Evolutionary conservation across 2,329 filamentous ascomycete genomes (phyloP).

Genomic region (Mycosphaerella arachidis): DNA sequence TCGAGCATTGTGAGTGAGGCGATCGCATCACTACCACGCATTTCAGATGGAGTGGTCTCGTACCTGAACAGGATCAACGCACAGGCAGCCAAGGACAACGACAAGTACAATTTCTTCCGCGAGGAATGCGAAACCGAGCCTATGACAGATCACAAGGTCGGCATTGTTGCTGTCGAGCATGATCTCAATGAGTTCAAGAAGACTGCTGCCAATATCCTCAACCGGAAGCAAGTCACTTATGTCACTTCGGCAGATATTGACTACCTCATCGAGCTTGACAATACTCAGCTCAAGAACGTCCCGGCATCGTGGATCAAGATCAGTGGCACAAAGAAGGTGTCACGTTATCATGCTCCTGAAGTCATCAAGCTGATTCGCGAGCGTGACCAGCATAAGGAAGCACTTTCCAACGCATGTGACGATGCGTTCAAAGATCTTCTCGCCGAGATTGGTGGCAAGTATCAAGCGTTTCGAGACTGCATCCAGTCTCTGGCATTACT

Average conservation of each 20-base stretch:
- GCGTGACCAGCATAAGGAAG: conserved; percentile 91
- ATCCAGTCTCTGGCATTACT: conserved; percentile 80
- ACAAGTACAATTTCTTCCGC: conserved; percentile 92
- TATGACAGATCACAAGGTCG: conserved; percentile 85
- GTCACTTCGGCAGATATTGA: conserved; percentile 85
- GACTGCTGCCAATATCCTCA: conserved; percentile 66
- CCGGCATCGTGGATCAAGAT: conserved; percentile 95
- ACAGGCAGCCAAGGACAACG: conserved; percentile 74
- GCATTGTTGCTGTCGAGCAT: conserved; percentile 86
- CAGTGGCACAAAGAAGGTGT: conserved; percentile 86
- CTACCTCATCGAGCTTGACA: conserved; percentile 88
- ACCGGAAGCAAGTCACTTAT: conserved; percentile 69
- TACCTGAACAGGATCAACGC: conserved; percentile 83
- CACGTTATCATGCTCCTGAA: conserved; percentile 90
- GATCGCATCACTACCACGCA: conserved; percentile 69
- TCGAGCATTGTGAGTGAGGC: conserved; percentile 67
- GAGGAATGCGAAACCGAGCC: conserved; percentile 83
- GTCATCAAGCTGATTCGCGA: conserved; percentile 78
- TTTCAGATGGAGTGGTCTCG: conserved; percentile 65
- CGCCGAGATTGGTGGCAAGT: conserved; percentile 69
- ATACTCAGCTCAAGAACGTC: conserved; percentile 75
- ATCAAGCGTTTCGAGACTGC: conserved; percentile 83
- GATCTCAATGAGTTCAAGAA: conserved; percentile 74
- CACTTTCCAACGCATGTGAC: conserved; percentile 86
- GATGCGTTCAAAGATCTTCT: conserved; percentile 71